Evolutionary conservation across 116 monocot genomes (phyloP), one percentile per base, ranked within the genome.

Genomic region (Papilionanthe hybrid): DNA sequence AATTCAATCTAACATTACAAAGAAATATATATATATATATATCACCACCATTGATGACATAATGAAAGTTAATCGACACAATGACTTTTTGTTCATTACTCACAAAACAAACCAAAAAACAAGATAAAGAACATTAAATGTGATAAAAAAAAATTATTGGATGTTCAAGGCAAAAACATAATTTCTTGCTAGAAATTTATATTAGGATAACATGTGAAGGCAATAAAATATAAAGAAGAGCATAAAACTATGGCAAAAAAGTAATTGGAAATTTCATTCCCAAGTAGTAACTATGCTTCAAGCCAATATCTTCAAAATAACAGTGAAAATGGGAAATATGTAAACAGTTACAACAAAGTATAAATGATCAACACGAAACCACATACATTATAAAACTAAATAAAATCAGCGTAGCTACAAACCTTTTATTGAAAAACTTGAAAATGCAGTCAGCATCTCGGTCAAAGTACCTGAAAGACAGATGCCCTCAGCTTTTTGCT

Each of bases 391-490:
- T 32, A 69, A 32, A 32, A 69, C 13, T 22, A 69, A 30, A 69
- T 69, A 69, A 30, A 5, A 32, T 69, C 69, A 69, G 32, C 69
- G 22, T n/a, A 7, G 5, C 60, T 23, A 87, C 87, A 79, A 83
- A 99, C 98, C 93, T 99, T 79, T 88, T 99, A 12, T 86, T 82
- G 83, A 99, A 99, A 79, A 93, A 99, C 81, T 99, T 99, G 88
- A 80, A 99, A 79, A 99, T 85, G 80, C 98, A 94, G 48, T 90
- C 95, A 75, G 90, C 84, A 84, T 99, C 98, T 57, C 98, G 98
- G 80, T 99, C 95, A 83, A 99, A 99, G 63, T 94, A 99, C 98
- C 98, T 99, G 84, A 81, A 88, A 89, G 6, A 87, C 75, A 69
- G 68, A n/a, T 22, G 68, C 27, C 13, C 29, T 75, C n/a, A 76